These are phyloP conservation scores for Nevesoporus exiguus DNA, from an alignment of 768 basidiomycete species.

Conservation along the genomic window DNA sequence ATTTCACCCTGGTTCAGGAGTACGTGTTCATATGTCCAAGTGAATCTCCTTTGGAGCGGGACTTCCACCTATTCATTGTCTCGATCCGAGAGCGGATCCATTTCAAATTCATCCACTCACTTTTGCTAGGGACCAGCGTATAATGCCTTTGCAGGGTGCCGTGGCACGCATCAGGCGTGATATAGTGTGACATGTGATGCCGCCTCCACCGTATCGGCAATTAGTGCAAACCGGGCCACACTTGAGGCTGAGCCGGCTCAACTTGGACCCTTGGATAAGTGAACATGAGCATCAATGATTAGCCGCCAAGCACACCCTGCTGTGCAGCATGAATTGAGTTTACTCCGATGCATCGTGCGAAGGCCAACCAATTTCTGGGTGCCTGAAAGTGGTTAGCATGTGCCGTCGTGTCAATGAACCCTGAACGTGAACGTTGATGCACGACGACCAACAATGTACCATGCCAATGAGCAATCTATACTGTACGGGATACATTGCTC, in stretches of 20 bases:
- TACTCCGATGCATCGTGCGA: neutral
- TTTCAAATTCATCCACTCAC: neutral
- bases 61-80: neutral
- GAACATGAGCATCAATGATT: too few species aligned
- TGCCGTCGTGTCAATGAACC: neutral
- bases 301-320: neutral
- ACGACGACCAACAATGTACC: neutral
- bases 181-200: neutral
- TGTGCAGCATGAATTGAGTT: too few species aligned
- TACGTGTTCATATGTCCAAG: too few species aligned
- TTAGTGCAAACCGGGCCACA: neutral
- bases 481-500: neutral
- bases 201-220: neutral
- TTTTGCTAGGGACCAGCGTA: neutral
- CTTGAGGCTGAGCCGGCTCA: neutral
- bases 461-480: neutral
- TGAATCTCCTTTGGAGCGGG: too few species aligned
- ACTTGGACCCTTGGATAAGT: neutral
- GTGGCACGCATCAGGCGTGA: neutral
- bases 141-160: neutral
- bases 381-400: neutral
- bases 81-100: neutral
- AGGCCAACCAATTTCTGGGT: neutral
- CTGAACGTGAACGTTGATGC: neutral
- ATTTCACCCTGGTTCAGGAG: too few species aligned